Conservation (phyloP, 2,329 filamentous ascomycete species). For the Aspergillus persii region DNA sequence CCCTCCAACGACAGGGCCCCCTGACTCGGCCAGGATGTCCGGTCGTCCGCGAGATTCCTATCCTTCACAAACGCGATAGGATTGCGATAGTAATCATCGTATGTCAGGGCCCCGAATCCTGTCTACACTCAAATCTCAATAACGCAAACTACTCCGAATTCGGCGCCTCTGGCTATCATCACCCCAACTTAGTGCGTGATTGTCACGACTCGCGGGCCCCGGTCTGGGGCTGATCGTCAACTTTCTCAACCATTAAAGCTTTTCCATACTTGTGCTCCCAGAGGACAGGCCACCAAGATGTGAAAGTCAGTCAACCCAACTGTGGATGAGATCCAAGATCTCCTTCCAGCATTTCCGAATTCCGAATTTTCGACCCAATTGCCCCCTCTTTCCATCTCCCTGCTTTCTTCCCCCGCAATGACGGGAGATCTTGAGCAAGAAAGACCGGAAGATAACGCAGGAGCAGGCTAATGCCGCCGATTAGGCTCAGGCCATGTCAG, state of each 20-base stretch:
- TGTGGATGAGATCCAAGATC: not conserved
- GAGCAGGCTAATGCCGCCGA: not conserved
- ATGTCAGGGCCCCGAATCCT: not conserved
- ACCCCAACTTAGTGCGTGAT: not conserved
- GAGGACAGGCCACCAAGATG: not conserved
- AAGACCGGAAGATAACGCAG: not conserved
- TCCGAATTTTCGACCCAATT: not conserved
- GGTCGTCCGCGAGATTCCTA: not conserved
- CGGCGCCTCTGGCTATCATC: not conserved
- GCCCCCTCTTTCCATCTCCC: not conserved
- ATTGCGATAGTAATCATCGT: not conserved
- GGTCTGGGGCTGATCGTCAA: not conserved
- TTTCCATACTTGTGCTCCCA: not conserved
- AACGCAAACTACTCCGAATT: not conserved
- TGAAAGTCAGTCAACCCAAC: not conserved
- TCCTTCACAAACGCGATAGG: not conserved
- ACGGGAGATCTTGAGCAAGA: not conserved
- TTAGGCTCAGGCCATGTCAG: not conserved
- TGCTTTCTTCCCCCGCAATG: not conserved
- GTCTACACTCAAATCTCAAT: not conserved
- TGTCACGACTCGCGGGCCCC: not conserved
- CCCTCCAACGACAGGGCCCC: not conserved
- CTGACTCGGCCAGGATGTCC: not conserved
- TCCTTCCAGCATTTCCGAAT: not conserved
- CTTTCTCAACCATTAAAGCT: not conserved